A percentile compares a stretch with the other conserved stretches of the same genome.
Evolutionary conservation across 176 grass and related monocot species (phyloP).

Genomic region (Oryza meyeriana): DNA sequence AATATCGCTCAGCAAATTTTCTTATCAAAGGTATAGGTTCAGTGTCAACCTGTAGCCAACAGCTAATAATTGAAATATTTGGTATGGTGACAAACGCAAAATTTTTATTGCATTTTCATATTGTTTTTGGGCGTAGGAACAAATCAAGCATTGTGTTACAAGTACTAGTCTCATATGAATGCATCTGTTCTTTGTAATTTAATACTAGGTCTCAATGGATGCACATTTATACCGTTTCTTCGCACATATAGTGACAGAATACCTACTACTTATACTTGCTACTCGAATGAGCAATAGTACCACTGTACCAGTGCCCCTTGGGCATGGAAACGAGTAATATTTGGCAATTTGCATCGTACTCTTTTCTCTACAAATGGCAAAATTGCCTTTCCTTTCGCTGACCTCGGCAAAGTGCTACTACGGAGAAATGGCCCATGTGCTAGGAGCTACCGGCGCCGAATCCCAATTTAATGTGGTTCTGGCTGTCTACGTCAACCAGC

Average conservation of each 20-base stretch:
- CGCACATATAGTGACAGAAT: slow-evolving; percentile 16
- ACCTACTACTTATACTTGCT: not conserved
- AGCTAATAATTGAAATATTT: not conserved
- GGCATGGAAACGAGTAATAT: not conserved
- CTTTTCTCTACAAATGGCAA: not conserved
- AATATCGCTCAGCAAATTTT: not conserved
- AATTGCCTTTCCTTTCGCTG: not conserved
- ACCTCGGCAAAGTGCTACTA: not conserved
- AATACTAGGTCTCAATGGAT: slow-evolving; percentile 1
- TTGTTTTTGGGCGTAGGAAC: not conserved
- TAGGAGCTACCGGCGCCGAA: not conserved
- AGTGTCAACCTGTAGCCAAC: not conserved
- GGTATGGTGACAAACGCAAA: not conserved
- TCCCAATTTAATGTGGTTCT: not conserved
- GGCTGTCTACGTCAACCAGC: not conserved
- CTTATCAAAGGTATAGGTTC: not conserved
- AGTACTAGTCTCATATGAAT: not conserved
- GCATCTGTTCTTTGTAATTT: not conserved
- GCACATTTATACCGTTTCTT: not conserved
- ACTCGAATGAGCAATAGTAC: not conserved
- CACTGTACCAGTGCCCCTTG: not conserved
- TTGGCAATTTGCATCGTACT: not conserved
- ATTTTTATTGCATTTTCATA: not conserved
- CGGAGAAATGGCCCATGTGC: not conserved
- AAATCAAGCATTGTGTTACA: not conserved